These are phyloP conservation scores for Helotiales sp. DNA, from an alignment of 2,329 filamentous ascomycete species.

Conservation along the genomic window DNA sequence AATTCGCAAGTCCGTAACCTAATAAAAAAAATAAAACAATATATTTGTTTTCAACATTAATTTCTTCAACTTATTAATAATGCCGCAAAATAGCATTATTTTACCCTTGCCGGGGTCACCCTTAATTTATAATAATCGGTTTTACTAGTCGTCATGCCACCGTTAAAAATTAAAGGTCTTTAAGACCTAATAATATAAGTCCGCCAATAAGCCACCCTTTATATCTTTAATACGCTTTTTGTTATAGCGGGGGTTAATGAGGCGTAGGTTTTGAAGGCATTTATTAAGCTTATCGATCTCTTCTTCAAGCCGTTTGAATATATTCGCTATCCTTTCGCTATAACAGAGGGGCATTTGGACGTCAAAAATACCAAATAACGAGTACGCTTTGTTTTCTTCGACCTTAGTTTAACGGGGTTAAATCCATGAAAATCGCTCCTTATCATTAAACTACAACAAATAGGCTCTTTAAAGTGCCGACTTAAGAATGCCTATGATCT, in stretches of 20 bases:
- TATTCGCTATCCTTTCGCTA: constrained; percentile 42
- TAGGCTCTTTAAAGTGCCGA: constrained; percentile 15
- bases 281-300: constrained; percentile 39
- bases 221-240: constrained; percentile 31
- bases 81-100: constrained; percentile 23
- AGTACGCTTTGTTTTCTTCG: constrained; percentile 48
- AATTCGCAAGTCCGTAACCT: constrained; percentile 45
- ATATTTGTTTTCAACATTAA: not conserved
- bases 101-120: too few relatives aligned
- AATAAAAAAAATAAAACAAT: constrained; percentile 50
- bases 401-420: constrained; percentile 43
- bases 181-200: constrained; percentile 15
- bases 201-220: constrained; percentile 19
- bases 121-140: too few relatives aligned
- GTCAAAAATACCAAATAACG: constrained; percentile 45
- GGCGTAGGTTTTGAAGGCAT: constrained; percentile 2
- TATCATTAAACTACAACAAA: constrained; percentile 19
- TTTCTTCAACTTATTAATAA: constrained; percentile 12
- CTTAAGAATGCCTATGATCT: constrained; percentile 20
- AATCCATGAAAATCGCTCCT: constrained; percentile 47
- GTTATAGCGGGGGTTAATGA: constrained; percentile 8
- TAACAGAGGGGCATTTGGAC: constrained; percentile 52
- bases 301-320: constrained; percentile 45
- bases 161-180: constrained; percentile 18
- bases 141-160: constrained; percentile 11